These are phyloP conservation scores for Penicillium arizonense DNA, from an alignment of 495 filamentous ascomycete genomes.

Conservation along the genomic window DNA sequence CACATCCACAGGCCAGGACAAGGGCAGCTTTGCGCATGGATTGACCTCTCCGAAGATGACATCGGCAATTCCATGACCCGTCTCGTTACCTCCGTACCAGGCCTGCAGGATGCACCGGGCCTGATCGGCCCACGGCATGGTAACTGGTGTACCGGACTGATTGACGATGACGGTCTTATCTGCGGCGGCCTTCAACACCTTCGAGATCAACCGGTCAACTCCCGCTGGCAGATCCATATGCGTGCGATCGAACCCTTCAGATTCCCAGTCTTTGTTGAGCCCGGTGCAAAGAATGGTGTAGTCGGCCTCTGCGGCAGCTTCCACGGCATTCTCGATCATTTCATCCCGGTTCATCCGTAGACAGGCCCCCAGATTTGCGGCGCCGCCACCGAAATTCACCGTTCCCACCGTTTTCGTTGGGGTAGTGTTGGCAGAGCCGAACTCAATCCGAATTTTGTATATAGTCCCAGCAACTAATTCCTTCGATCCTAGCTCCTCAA, in stretches of 20 bases:
- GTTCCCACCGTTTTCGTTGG: slow-evolving; percentile 46
- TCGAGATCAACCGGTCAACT: slow-evolving; percentile 63
- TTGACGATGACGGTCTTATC: slow-evolving; percentile 67
- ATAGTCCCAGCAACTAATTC: slow-evolving; percentile 50
- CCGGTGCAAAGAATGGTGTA: slow-evolving; percentile 73
- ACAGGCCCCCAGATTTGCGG: slow-evolving; percentile 69
- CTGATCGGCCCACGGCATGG: slow-evolving; percentile 72
- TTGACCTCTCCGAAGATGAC: slow-evolving; percentile 58
- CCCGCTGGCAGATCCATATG: slow-evolving; percentile 71
- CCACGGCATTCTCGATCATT: slow-evolving; percentile 60
- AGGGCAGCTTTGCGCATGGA: slow-evolving; percentile 48
- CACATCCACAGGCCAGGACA: slow-evolving; percentile 59
- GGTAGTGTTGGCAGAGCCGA: slow-evolving; percentile 57
- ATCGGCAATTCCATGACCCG: slow-evolving; percentile 51
- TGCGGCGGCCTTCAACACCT: slow-evolving; percentile 64
- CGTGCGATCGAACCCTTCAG: slow-evolving; percentile 75
- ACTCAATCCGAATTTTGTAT: slow-evolving; percentile 58
- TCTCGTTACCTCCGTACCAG: slow-evolving; percentile 64
- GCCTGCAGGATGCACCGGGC: slow-evolving; percentile 65
- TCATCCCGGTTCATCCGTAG: slow-evolving; percentile 62
- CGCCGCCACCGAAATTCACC: slow-evolving; percentile 57
- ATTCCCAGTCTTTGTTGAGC: slow-evolving; percentile 79
- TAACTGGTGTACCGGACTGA: slow-evolving; percentile 74
- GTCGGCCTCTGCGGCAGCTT: slow-evolving; percentile 59
- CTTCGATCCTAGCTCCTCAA: slow-evolving; percentile 54